Evolutionary conservation across 345 rosid genomes (phyloP), one percentile per base, ranked within the genome.

Genomic region (Cardamine chenopodiifolia): DNA sequence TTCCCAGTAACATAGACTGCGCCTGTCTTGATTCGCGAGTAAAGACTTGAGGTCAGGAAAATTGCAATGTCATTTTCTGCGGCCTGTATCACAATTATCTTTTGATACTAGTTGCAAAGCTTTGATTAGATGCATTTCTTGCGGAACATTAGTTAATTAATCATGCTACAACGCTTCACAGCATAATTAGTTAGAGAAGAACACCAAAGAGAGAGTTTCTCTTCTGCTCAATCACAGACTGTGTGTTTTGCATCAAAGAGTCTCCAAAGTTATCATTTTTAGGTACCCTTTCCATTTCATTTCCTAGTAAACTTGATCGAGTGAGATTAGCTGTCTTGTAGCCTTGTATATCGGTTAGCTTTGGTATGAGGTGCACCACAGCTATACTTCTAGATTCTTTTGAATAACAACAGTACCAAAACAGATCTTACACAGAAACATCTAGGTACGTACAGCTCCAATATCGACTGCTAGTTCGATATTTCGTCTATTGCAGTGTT

Each of bases 1-100:
- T 42, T 29, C 66, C 49, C 78, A n/a, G 66, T 66, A 66, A 74
- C 48, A 57, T 48, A 66, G 53, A 58, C 57, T 15, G 19, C 53
- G 11, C 5, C 62, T 37, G 37, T 10, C 17, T 13, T 73, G 19
- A 31, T 73, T 66, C 26, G 19, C 35, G 3, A 58, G 35, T 64
- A 44, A 62, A 18, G 8, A 19, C 32, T 50, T 40, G 10, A 44
- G 71, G 59, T 66, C 29, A 56, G 66, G 18, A 57, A 25, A 17
- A 13, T 11, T 32, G 66, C 65, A 45, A 12, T 23, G 22, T 44
- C 56, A 23, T 34, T 20, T 42, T 54, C 48, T 50, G 31, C 13
- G 11, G 69, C 32, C 4, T 60, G 31, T 60, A 68, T 67, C 35
- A 34, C 28, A 61, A 25, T 35, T 44, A 25, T 49, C 17, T 72